Conservation (phyloP, 73 alveolate genomes). For the Symbiodinium pilosum region DNA sequence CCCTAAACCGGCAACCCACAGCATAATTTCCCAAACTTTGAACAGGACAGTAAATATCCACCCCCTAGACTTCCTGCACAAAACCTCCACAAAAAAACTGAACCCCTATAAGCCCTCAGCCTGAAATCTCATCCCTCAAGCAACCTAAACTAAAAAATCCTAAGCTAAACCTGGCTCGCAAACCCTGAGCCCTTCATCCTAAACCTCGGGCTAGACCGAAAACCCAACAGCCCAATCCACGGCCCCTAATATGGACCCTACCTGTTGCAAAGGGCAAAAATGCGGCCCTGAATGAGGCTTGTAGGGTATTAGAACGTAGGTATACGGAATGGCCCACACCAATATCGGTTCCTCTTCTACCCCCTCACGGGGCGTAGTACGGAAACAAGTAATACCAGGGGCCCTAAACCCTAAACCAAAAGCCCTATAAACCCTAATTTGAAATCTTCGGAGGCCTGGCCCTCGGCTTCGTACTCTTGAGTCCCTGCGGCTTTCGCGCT, state of each 20-base stretch:
- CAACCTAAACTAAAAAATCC: neutral
- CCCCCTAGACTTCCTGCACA: neutral
- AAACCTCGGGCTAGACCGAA: neutral
- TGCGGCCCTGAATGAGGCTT: too few species aligned
- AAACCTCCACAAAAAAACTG: neutral
- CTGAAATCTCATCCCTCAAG: too few species aligned
- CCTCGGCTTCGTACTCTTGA: constrained; percentile 55
- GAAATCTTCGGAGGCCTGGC: neutral
- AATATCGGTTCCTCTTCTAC: too few species aligned
- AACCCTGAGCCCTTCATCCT: neutral
- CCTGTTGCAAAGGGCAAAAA: too few species aligned
- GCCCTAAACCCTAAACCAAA: neutral
- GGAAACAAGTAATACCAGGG: too few species aligned
- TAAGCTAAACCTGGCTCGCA: neutral
- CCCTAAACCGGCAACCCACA: too few species aligned
- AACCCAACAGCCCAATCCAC: neutral
- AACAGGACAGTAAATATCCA: too few species aligned
- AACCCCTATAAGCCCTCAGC: neutral
- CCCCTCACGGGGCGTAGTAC: too few species aligned
- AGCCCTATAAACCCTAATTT: neutral
- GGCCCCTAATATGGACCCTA: neutral
- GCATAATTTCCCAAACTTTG: too few species aligned
- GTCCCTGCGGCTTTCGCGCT: constrained; percentile 53
- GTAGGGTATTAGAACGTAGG: too few species aligned
- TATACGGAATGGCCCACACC: too few species aligned